Percentiles rank a stretch among this genome's conserved stretches.
phyloP scores from a whole-genome alignment of 2,329 filamentous ascomycete genomes.

The Fonsecaea erecta region DNA sequence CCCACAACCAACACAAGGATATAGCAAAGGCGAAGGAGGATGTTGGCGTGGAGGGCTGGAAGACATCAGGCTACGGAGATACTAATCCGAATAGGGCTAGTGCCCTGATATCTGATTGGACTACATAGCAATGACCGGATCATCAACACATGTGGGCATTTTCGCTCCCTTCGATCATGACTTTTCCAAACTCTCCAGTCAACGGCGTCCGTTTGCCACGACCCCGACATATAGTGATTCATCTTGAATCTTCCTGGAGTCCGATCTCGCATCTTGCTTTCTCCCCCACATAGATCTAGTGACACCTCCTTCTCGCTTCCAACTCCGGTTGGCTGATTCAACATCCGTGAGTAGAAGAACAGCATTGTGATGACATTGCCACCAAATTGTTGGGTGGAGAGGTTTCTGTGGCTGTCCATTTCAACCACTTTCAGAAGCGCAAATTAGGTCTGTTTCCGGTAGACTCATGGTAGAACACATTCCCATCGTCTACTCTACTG shows the following conservation, averaged over 20 bases:
- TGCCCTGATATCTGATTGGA: background rate
- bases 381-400: background rate
- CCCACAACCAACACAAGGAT: background rate
- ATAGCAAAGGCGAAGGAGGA: background rate
- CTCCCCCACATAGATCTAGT: conserved; percentile 9
- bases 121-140: conserved; percentile 3
- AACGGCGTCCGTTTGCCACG: background rate
- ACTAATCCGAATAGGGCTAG: background rate
- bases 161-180: background rate
- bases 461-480: no score
- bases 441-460: background rate
- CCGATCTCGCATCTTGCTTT: background rate
- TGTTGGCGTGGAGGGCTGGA: background rate
- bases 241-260: background rate
- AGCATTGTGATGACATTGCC: background rate
- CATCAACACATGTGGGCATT: background rate
- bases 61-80: background rate
- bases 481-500: background rate
- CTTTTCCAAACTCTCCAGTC: background rate
- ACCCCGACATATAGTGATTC: background rate
- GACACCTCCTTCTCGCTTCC: background rate
- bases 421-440: background rate
- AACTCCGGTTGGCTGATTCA: background rate
- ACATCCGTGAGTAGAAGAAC: background rate
- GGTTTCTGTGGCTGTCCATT: background rate